Evolutionary conservation across 306 rosid genomes (phyloP).

Genomic region (Begonia peltatifolia): DNA sequence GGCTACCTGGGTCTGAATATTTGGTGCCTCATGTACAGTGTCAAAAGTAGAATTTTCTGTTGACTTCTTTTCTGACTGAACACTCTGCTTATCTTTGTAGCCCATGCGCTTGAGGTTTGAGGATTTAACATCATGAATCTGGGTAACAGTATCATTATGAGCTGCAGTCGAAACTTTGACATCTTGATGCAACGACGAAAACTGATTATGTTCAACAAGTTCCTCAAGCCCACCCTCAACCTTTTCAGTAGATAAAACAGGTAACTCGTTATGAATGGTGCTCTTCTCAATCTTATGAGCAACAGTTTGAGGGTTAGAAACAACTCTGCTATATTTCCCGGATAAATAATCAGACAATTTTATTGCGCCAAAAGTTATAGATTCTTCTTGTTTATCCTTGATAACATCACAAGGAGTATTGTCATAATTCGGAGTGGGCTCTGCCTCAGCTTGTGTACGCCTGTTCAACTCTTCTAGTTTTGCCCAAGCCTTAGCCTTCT

Average conservation of each 20-base stretch:
- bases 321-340: neutral
- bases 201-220: conserved; percentile 18
- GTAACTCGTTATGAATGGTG: neutral
- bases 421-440: conserved; percentile 27
- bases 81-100: conserved; percentile 49
- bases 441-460: conserved; percentile 35
- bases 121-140: conserved; percentile 23
- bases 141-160: conserved; percentile 18
- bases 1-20: conserved; percentile 19
- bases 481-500: conserved; percentile 60
- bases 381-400: conserved; percentile 39
- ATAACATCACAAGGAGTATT: conserved; percentile 22
- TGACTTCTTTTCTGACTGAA: conserved; percentile 23
- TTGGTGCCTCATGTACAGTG: conserved; percentile 14
- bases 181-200: conserved; percentile 34
- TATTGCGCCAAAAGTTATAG: conserved; percentile 15
- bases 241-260: too few relatives aligned
- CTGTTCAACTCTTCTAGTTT: conserved; percentile 70
- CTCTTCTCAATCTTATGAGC: conserved; percentile 21
- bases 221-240: conserved; percentile 13
- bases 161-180: conserved; percentile 21
- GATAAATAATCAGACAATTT: conserved; percentile 6
- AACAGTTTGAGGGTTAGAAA: conserved; percentile 15
- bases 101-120: conserved; percentile 47
- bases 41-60: conserved; percentile 24